phyloP scores from a whole-genome alignment of 768 basidiomycete genomes.

The Pleurotus giganteus region DNA sequence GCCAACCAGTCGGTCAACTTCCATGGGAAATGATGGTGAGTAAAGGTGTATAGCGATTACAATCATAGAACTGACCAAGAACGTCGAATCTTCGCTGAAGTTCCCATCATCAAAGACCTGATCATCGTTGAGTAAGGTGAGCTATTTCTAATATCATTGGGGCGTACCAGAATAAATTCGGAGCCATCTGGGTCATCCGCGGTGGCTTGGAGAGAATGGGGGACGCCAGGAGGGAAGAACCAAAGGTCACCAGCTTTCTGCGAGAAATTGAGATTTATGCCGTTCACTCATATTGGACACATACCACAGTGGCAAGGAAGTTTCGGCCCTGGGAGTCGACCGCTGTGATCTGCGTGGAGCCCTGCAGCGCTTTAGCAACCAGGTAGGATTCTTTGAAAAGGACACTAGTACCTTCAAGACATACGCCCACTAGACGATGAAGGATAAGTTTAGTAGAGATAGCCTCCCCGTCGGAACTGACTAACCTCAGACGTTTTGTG shows the following conservation, averaged over 20 bases:
- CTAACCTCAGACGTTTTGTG: constrained; percentile 46
- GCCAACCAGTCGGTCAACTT: constrained; percentile 65
- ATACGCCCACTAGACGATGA: constrained; percentile 46
- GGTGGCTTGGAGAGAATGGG: constrained; percentile 56
- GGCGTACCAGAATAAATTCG: constrained; percentile 44
- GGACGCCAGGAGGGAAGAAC: constrained; percentile 58
- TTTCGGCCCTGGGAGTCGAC: constrained; percentile 48
- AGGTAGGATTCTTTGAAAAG: background rate
- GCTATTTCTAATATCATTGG: background rate
- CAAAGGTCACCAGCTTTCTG: constrained; percentile 43
- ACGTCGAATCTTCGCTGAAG: constrained; percentile 60
- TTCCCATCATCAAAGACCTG: constrained; percentile 34
- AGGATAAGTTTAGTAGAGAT: constrained; percentile 10
- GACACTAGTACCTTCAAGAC: constrained; percentile 36
- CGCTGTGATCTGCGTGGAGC: constrained; percentile 45
- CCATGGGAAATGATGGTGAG: background rate
- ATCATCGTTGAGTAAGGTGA: background rate
- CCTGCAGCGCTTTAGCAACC: constrained; percentile 24
- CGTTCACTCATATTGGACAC: constrained; percentile 12
- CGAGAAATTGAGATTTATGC: background rate
- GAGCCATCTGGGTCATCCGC: constrained; percentile 42
- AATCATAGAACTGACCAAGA: constrained; percentile 26
- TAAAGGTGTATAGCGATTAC: background rate
- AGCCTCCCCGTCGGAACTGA: background rate
- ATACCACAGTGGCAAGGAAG: constrained; percentile 48